Conservation (phyloP, 2,329 filamentous ascomycete species). For the Neophaeococcomyces aloes region DNA sequence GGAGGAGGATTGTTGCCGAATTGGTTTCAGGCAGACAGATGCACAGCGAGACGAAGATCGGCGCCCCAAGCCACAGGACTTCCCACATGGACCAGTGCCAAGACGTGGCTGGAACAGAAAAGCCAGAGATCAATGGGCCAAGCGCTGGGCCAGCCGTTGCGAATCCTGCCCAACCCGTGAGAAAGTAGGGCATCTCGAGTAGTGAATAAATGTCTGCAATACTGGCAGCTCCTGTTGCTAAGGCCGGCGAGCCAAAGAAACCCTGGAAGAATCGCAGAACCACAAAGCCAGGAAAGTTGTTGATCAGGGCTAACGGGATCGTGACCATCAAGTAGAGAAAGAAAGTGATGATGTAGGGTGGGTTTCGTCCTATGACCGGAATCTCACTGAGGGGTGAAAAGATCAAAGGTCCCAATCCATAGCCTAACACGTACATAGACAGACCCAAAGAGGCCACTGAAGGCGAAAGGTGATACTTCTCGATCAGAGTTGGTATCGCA, state of each 20-base stretch:
- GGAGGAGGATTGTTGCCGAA: constrained; percentile 48
- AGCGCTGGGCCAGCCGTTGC: constrained; percentile 41
- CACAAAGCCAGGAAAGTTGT: constrained; percentile 54
- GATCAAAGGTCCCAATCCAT: constrained; percentile 19
- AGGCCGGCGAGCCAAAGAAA: constrained; percentile 56
- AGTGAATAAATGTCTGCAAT: constrained; percentile 41
- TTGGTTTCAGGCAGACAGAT: constrained; percentile 56
- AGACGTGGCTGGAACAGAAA: constrained; percentile 44
- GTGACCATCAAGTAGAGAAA: constrained; percentile 58
- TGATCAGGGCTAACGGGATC: constrained; percentile 52
- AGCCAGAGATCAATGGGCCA: constrained; percentile 52
- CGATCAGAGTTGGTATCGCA: constrained; percentile 15
- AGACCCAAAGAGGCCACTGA: constrained; percentile 17
- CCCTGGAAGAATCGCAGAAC: constrained; percentile 55
- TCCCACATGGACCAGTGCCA: constrained; percentile 53
- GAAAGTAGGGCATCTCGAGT: constrained; percentile 47
- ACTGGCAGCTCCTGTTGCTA: constrained; percentile 46
- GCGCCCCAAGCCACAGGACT: constrained; percentile 51
- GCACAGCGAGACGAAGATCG: constrained; percentile 50
- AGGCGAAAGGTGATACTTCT: constrained; percentile 14
- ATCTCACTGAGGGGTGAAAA: constrained; percentile 59
- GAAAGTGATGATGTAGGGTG: constrained; percentile 57
- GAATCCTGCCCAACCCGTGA: constrained; percentile 48
- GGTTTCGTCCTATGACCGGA: constrained; percentile 55
- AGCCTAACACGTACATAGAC: constrained; percentile 22